These are phyloP conservation scores for Passiflora organensis DNA, from an alignment of 345 rosid genomes.

Conservation along the genomic window DNA sequence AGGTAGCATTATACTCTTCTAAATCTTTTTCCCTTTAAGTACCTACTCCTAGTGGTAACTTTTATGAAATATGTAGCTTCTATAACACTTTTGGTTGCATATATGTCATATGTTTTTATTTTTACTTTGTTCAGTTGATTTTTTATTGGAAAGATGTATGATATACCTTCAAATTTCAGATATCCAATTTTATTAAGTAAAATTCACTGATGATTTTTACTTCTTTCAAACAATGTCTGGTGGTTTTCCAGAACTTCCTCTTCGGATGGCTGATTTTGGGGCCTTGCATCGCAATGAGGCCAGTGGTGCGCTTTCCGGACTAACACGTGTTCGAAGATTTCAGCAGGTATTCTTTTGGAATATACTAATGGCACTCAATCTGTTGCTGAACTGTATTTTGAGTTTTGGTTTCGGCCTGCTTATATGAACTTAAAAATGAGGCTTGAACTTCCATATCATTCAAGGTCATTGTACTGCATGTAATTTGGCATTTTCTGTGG, in stretches of 20 bases:
- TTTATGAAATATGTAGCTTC: neutral
- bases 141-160: too few relatives aligned
- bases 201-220: neutral
- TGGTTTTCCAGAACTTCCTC: slow-evolving; percentile 65
- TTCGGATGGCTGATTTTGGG: slow-evolving; percentile 93
- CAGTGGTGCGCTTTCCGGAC: slow-evolving; percentile 92
- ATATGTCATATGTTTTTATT: too few relatives aligned
- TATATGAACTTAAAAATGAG: neutral
- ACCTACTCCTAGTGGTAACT: too few relatives aligned
- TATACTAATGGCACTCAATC: neutral
- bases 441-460: neutral
- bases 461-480: neutral
- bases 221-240: neutral
- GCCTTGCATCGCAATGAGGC: slow-evolving; percentile 96
- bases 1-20: slow-evolving; percentile 36
- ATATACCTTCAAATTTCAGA: neutral
- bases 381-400: neutral
- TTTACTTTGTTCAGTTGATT: too few relatives aligned
- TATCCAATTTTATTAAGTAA: too few relatives aligned
- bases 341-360: slow-evolving; percentile 65
- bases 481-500: neutral
- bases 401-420: neutral
- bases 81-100: too few relatives aligned
- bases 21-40: neutral
- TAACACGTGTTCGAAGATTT: slow-evolving; percentile 95